Conservation (phyloP, 148 eudicot genomes). For the Dianthus caryophyllus region DNA sequence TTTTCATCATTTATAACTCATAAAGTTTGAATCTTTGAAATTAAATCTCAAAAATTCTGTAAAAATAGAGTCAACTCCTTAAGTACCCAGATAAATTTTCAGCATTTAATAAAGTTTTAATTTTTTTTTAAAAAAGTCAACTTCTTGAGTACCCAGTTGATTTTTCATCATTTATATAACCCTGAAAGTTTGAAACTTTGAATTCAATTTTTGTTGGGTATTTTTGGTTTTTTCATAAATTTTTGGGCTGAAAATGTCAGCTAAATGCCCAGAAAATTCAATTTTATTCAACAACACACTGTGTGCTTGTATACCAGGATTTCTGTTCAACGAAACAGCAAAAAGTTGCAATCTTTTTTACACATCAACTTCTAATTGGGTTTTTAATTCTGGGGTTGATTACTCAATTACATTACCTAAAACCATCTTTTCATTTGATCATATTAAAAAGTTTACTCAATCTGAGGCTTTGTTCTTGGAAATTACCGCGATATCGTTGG, state of each 20-base stretch:
- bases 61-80: too few species aligned
- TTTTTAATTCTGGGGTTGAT: constrained; percentile 53
- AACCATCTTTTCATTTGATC: constrained; percentile 59
- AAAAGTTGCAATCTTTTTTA: constrained; percentile 38
- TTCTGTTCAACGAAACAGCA: constrained; percentile 41
- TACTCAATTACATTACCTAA: constrained; percentile 50
- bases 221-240: background rate
- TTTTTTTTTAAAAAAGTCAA: background rate
- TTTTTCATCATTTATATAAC: background rate
- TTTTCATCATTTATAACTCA: too few species aligned
- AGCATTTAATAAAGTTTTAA: too few species aligned
- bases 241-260: constrained; percentile 26
- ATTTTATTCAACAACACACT: constrained; percentile 49
- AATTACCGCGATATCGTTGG: constrained; percentile 47
- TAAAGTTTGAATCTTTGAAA: too few species aligned
- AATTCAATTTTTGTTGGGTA: background rate
- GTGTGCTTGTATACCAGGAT: constrained; percentile 77
- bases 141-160: constrained; percentile 21
- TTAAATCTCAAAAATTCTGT: too few species aligned
- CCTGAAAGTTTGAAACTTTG: background rate
- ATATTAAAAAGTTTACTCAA: constrained; percentile 66
- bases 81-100: too few species aligned
- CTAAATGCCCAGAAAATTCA: constrained; percentile 45
- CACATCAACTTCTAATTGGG: constrained; percentile 30
- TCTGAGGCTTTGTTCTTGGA: constrained; percentile 82